Evolutionary conservation across 768 basidiomycete genomes (phyloP).

Genomic region (Udeniomyces megalosporus): DNA sequence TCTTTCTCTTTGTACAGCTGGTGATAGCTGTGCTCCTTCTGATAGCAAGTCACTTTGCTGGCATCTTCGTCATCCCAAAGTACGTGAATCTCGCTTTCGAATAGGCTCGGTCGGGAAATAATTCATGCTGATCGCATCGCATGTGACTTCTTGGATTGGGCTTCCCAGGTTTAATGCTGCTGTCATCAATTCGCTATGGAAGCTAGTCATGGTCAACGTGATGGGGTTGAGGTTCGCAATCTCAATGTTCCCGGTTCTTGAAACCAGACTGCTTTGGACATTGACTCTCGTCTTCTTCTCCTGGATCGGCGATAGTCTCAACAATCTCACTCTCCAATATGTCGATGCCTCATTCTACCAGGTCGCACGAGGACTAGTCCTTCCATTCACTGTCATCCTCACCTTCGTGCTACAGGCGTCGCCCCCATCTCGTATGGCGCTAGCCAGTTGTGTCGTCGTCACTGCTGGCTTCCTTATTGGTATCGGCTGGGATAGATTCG

Average conservation of each 20-base stretch:
- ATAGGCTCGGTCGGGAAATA: no score
- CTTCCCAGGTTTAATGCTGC: conserved; percentile 43
- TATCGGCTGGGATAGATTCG: conserved; percentile 29
- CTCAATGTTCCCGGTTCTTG: neutral
- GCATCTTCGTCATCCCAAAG: conserved; percentile 16
- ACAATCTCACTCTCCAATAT: conserved; percentile 81
- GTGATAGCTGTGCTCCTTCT: conserved; percentile 64
- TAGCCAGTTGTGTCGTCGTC: conserved; percentile 60
- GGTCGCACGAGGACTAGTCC: conserved; percentile 74
- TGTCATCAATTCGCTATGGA: conserved; percentile 53
- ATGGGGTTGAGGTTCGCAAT: neutral
- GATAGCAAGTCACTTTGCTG: conserved; percentile 31
- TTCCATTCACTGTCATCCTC: conserved; percentile 83
- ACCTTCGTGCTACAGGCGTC: conserved; percentile 56
- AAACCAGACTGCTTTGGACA: neutral
- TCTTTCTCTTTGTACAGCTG: conserved; percentile 71
- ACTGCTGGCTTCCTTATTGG: conserved; percentile 85
- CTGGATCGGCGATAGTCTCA: neutral
- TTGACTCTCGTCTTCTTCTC: neutral
- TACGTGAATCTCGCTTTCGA: neutral
- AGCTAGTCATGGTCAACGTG: conserved; percentile 62
- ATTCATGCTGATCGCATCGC: no score
- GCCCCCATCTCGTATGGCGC: conserved; percentile 53
- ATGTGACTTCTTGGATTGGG: conserved; percentile 51
- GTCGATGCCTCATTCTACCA: conserved; percentile 82